These are phyloP conservation scores for Lignosus rhinocerotis DNA, from an alignment of 1,284 basidiomycete species.

Conservation along the genomic window DNA sequence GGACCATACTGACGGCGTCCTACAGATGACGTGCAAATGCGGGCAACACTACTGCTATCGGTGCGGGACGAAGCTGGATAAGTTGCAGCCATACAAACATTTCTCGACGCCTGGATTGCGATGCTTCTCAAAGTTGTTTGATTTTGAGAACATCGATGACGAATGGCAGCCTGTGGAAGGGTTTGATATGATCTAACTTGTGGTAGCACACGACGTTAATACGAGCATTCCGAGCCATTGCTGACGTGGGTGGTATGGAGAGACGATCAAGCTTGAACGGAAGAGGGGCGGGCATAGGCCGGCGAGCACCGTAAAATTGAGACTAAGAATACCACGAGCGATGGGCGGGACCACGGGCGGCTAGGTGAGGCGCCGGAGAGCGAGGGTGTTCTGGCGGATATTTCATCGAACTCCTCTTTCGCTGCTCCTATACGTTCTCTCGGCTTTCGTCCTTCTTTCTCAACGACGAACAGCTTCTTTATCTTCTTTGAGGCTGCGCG, in stretches of 20 bases:
- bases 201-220: background rate
- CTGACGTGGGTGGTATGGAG: background rate
- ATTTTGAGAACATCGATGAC: constrained; percentile 45
- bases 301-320: constrained; percentile 12
- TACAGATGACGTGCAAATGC: constrained; percentile 77
- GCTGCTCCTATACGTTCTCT: constrained; percentile 31
- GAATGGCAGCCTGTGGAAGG: constrained; percentile 56
- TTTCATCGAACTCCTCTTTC: constrained; percentile 19
- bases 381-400: constrained; percentile 16
- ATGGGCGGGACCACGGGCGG: background rate
- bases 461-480: constrained; percentile 32
- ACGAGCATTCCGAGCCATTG: background rate
- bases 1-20: constrained; percentile 1
- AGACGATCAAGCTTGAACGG: constrained; percentile 6
- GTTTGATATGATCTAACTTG: constrained; percentile 34
- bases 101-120: constrained; percentile 56
- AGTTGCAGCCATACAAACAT: constrained; percentile 64
- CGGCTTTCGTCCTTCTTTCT: constrained; percentile 31
- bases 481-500: constrained; percentile 33
- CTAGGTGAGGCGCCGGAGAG: background rate
- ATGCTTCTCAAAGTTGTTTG: constrained; percentile 72
- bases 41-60: constrained; percentile 76
- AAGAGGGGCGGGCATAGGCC: constrained; percentile 8
- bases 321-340: background rate
- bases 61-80: constrained; percentile 57